phyloP scores from a whole-genome alignment of 805 yeast genomes.

The Wickerhamomyces alni region DNA sequence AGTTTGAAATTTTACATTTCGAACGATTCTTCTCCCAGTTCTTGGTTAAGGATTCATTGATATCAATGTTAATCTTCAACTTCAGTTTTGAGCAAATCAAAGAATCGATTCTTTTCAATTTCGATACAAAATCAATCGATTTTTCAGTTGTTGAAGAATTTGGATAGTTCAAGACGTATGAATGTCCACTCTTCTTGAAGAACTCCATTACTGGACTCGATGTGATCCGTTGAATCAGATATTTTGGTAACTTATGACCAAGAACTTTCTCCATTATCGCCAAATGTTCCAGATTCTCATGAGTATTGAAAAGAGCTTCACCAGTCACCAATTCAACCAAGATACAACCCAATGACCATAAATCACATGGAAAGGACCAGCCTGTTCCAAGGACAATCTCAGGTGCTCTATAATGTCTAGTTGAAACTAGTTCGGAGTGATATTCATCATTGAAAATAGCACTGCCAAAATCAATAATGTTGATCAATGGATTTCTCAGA shows the following conservation, averaged over 20 bases:
- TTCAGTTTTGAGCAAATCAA: slow-evolving; percentile 34
- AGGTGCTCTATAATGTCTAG: slow-evolving; percentile 96
- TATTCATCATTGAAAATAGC: slow-evolving; percentile 93
- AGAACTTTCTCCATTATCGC: slow-evolving; percentile 88
- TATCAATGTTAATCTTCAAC: slow-evolving; percentile 20
- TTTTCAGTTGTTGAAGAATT: slow-evolving; percentile 32
- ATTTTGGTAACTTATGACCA: slow-evolving; percentile 41
- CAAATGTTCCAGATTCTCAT: slow-evolving; percentile 89
- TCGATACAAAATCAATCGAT: slow-evolving; percentile 30
- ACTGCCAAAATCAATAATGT: slow-evolving; percentile 94
- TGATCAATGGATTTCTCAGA: slow-evolving; percentile 73
- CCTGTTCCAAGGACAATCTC: slow-evolving; percentile 93
- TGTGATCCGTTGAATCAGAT: slow-evolving; percentile 25
- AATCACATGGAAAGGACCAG: slow-evolving; percentile 95
- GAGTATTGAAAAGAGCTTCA: slow-evolving; percentile 90
- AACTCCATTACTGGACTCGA: slow-evolving; percentile 7
- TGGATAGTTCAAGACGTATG: slow-evolving; percentile 31
- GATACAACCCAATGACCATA: slow-evolving; percentile 96
- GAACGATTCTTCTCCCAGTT: slow-evolving; percentile 17
- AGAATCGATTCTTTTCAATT: slow-evolving; percentile 36
- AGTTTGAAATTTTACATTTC: slow-evolving; percentile 34
- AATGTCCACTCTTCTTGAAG: slow-evolving; percentile 9
- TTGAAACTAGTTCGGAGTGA: slow-evolving; percentile 87
- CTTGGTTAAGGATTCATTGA: slow-evolving; percentile 13
- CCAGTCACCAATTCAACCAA: slow-evolving; percentile 89